These are phyloP conservation scores for Hymenoscyphus linearis DNA, from an alignment of 2,329 filamentous ascomycete genomes.

Conservation along the genomic window DNA sequence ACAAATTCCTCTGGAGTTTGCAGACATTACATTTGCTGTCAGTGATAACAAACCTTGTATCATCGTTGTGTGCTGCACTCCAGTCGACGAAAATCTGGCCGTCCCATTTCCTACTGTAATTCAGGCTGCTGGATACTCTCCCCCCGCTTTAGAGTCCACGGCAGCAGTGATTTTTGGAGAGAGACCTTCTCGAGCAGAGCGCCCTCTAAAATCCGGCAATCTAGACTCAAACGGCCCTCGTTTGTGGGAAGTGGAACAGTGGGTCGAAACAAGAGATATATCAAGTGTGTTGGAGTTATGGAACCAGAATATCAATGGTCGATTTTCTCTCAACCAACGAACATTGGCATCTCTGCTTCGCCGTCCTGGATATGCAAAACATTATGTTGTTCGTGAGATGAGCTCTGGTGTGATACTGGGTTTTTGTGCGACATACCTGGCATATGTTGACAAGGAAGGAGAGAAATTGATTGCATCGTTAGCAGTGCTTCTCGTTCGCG, in stretches of 20 bases:
- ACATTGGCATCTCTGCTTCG: conserved; percentile 43
- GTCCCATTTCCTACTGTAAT: conserved; percentile 47
- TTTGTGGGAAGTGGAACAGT: conserved; percentile 30
- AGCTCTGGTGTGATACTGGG: conserved; percentile 42
- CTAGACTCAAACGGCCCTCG: conserved; percentile 11
- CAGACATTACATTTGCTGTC: conserved; percentile 36
- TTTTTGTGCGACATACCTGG: conserved; percentile 57
- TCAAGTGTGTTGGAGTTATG: conserved; percentile 25
- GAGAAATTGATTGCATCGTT: conserved; percentile 52
- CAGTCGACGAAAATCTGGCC: conserved; percentile 36
- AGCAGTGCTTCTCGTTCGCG: conserved; percentile 48
- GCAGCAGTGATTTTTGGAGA: conserved; percentile 49
- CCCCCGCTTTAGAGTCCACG: conserved; percentile 43
- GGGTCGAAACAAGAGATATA: conserved; percentile 28
- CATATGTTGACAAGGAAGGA: conserved; percentile 47
- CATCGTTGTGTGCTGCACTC: conserved; percentile 46
- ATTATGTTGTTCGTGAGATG: conserved; percentile 50
- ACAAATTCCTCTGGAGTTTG: conserved; percentile 47
- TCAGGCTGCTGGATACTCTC: conserved; percentile 44
- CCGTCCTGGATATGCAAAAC: conserved; percentile 51
- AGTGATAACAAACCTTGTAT: conserved; percentile 47
- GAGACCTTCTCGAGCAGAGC: conserved; percentile 1
- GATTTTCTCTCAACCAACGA: conserved; percentile 41
- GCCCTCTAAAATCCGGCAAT: background rate
- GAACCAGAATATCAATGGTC: conserved; percentile 23